Evolutionary conservation across 805 yeast genomes (phyloP).

Genomic region (Brettanomyces bruxellensis): DNA sequence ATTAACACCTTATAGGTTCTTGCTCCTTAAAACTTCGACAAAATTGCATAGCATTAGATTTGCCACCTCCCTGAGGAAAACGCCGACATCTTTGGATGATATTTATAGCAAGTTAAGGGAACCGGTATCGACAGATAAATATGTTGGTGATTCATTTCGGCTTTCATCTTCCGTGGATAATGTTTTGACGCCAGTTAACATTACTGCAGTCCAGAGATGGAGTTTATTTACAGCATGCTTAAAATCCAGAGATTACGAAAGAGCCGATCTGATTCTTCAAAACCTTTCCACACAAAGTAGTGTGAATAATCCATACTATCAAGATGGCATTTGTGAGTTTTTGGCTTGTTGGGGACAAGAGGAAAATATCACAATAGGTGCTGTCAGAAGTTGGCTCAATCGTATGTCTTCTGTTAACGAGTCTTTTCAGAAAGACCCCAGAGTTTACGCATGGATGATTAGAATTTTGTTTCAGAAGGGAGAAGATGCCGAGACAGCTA

Average conservation of each 20-base stretch:
- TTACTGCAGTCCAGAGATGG: slow-evolving; percentile 33
- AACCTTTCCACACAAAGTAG: slow-evolving; percentile 36
- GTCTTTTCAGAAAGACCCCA: slow-evolving; percentile 16
- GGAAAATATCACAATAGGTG: slow-evolving; percentile 13
- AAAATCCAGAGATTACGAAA: slow-evolving; percentile 49
- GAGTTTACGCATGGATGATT: slow-evolving; percentile 23
- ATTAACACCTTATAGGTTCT: background rate
- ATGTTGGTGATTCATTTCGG: slow-evolving; percentile 6
- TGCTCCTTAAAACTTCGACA: background rate
- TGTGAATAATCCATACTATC: slow-evolving; percentile 32
- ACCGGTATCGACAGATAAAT: background rate
- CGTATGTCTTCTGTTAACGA: slow-evolving; percentile 10
- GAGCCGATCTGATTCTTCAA: slow-evolving; percentile 62
- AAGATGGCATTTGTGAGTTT: slow-evolving; percentile 63
- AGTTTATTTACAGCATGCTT: slow-evolving; percentile 72
- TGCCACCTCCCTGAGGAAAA: background rate
- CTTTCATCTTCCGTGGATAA: slow-evolving; percentile 19
- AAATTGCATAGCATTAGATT: background rate
- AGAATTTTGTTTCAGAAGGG: slow-evolving; percentile 18
- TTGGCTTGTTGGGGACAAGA: slow-evolving; percentile 29
- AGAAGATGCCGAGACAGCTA: slow-evolving; percentile 6
- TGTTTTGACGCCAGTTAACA: slow-evolving; percentile 19
- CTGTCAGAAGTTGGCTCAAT: slow-evolving; percentile 19
- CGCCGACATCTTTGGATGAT: slow-evolving; percentile 13
- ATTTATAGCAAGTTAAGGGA: slow-evolving; percentile 7